Evolutionary conservation across 2,329 filamentous ascomycete genomes (phyloP), one percentile per base, ranked within the genome.

Genomic region (Penicillium palitans): DNA sequence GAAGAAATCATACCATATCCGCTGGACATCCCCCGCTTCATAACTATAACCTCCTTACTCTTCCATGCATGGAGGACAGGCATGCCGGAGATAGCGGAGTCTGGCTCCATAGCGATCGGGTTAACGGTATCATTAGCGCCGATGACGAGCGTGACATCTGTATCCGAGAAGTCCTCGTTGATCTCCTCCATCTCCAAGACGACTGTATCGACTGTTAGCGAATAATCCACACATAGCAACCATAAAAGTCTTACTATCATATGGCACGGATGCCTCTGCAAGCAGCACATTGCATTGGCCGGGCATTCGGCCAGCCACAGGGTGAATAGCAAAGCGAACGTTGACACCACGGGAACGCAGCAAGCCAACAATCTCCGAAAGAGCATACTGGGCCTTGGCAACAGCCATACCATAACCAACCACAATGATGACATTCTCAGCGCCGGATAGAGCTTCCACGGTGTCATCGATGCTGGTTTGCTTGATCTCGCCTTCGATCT

Each of bases 181-280:
- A 96, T 96, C 79, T 96, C 92, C 67, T 96, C 92, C 91, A 96
- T 96, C 77, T 96, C 91, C 46, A 96, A 82, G 29, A 96, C 91
- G 56, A 96, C 78, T 78, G 5, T 6, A 7, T 27, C 42, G 2
- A 49, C 31, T 54, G 59, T 67, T 59, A 68, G 66, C 47, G 24
- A 15, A 33, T 33, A 33, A 6, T 33, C 12, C 12, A 33, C 31
- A 33, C 6, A 13, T 15, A 33, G 1, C 12, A 33, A 33, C 31
- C 31, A 15, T 33, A 13, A 6, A 33, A 2, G 6, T 6, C 31
- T 65, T 71, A 80, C 78, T 93, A 67, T 96, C 92, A 69, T 96
- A 96, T 3, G 91, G 91, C 31, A 96, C 92, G 35, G 84, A 88
- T 1, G 92, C 92, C 74, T 96, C 92, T 0, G 92, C 92, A 15